phyloP scores from a whole-genome alignment of 768 basidiomycete species.

The Xerocomellus intermedius region DNA sequence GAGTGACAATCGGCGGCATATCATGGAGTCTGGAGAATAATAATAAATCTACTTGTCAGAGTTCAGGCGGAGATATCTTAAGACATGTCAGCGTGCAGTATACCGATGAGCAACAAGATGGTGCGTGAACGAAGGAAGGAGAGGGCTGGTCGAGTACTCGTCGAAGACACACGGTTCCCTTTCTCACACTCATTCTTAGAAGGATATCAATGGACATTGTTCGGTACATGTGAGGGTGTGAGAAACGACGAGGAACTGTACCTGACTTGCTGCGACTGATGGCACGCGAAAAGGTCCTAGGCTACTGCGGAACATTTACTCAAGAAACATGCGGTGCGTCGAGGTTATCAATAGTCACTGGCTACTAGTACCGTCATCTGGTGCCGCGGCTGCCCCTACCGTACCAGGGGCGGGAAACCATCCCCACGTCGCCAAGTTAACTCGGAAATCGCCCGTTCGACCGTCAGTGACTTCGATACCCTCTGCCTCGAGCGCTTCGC shows the following conservation, averaged over 20 bases:
- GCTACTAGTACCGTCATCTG: neutral
- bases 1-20: neutral
- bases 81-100: constrained; percentile 43
- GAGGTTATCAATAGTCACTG: neutral
- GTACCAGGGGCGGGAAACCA: constrained; percentile 58
- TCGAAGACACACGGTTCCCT: neutral
- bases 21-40: neutral
- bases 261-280: neutral
- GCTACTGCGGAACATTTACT: neutral
- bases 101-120: neutral
- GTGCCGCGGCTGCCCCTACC: constrained; percentile 3
- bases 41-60: constrained; percentile 49
- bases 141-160: neutral
- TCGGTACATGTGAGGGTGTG: neutral
- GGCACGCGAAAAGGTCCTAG: neutral
- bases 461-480: constrained; percentile 71
- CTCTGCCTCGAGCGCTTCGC: constrained; percentile 74
- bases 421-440: constrained; percentile 57
- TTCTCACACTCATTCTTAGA: neutral
- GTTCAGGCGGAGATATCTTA: constrained; percentile 58
- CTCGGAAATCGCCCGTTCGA: constrained; percentile 53
- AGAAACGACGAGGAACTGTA: neutral
- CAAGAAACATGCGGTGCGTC: neutral
- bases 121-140: neutral
- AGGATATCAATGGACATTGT: neutral